phyloP scores from a whole-genome alignment of 140 eudicot genomes.

The Stevia rebaudiana region DNA sequence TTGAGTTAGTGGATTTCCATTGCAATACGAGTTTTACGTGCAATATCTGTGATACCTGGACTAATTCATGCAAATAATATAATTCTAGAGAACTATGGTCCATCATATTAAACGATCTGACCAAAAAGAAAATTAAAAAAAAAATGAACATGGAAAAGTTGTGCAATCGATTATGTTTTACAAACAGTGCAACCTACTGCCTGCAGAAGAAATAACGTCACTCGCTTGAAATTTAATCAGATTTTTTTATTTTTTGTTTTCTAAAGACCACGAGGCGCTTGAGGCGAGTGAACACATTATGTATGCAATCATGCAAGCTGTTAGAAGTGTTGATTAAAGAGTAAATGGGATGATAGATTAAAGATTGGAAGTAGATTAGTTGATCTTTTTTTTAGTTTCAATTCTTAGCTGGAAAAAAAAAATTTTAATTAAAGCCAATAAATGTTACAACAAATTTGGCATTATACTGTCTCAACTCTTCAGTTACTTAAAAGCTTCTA shows the following conservation, averaged over 20 bases:
- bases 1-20: neutral
- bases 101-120: neutral
- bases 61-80: neutral
- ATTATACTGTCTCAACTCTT: neutral
- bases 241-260: neutral
- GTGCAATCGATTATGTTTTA: neutral
- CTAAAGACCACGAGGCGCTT: no score
- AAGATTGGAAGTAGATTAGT: neutral
- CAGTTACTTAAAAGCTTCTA: constrained; percentile 9
- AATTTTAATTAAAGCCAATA: no score
- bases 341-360: neutral
- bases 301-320: constrained; percentile 8
- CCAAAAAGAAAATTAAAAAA: no score
- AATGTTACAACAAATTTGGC: neutral
- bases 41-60: neutral
- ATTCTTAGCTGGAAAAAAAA: no score
- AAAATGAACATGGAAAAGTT: constrained; percentile 9
- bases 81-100: neutral
- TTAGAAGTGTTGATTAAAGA: neutral
- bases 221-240: neutral
- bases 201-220: neutral
- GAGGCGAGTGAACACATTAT: no score
- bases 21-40: neutral
- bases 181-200: neutral
- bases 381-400: neutral